These are phyloP conservation scores for Lodderomyces oxycetoniae DNA, from an alignment of 1,139 yeast genomes.

Conservation along the genomic window DNA sequence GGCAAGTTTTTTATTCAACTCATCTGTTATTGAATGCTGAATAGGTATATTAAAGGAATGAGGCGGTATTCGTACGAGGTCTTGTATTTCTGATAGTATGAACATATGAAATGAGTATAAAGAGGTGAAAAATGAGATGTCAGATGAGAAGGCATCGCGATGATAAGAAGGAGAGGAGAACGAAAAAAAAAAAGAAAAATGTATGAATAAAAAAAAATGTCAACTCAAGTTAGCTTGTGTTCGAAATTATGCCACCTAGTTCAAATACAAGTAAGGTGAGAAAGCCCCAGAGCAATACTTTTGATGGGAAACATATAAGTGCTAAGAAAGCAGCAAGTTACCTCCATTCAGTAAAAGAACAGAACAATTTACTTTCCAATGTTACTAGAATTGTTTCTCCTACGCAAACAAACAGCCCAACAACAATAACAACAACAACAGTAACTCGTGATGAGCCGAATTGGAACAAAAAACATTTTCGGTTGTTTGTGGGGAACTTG, in stretches of 20 bases:
- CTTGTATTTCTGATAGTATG: slow-evolving; percentile 72
- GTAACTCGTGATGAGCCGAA: no score
- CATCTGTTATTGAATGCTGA: slow-evolving; percentile 68
- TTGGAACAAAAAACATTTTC: slow-evolving; percentile 66
- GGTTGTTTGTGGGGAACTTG: slow-evolving; percentile 70
- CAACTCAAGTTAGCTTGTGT: not conserved
- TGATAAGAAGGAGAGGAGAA: not conserved
- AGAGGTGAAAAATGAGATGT: slow-evolving; percentile 2
- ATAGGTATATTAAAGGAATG: slow-evolving; percentile 72
- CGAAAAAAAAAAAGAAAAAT: not conserved
- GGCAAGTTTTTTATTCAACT: slow-evolving; percentile 77
- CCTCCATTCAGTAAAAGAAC: slow-evolving; percentile 21
- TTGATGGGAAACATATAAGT: slow-evolving; percentile 9
- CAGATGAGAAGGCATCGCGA: not conserved
- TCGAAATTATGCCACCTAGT: not conserved
- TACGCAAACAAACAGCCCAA: not conserved
- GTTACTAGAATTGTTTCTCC: not conserved
- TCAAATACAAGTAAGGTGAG: not conserved
- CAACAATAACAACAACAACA: slow-evolving; percentile 19
- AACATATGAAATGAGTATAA: slow-evolving; percentile 51
- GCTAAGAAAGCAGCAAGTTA: slow-evolving; percentile 38
- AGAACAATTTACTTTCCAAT: not conserved
- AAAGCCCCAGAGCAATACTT: slow-evolving; percentile 4
- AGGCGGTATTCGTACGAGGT: slow-evolving; percentile 85
- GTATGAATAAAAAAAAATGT: no score